Evolutionary conservation across 1,284 basidiomycete genomes (phyloP).

Genomic region (Fomitopsis pinicola): DNA sequence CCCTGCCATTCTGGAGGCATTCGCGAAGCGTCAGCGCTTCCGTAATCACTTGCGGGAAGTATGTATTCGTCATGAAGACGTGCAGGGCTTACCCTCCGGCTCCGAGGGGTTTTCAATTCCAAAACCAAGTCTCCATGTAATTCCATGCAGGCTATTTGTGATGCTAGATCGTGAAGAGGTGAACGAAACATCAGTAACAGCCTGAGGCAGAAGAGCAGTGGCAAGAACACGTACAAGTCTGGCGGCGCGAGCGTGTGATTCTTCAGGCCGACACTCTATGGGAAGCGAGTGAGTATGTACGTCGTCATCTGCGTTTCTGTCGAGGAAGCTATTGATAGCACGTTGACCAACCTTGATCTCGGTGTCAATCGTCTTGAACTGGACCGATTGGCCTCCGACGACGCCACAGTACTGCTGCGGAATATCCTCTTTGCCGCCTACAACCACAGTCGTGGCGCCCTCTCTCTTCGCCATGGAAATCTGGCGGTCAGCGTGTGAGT

Average conservation of each 20-base stretch:
- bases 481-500: conserved; percentile 22
- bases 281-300: neutral
- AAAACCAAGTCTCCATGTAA: conserved; percentile 61
- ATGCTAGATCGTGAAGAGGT: conserved; percentile 25
- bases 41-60: neutral
- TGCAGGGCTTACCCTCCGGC: conserved; percentile 43
- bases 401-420: conserved; percentile 58
- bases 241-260: conserved; percentile 55
- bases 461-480: conserved; percentile 59
- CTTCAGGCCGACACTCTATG: conserved; percentile 46
- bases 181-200: neutral
- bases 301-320: neutral
- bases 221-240: conserved; percentile 43
- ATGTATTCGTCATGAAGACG: neutral
- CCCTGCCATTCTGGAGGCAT: conserved; percentile 50
- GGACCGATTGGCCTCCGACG: conserved; percentile 56
- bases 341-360: conserved; percentile 45
- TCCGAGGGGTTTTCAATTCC: conserved; percentile 45
- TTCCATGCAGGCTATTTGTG: conserved; percentile 51
- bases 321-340: neutral
- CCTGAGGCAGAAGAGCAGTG: neutral
- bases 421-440: conserved; percentile 46
- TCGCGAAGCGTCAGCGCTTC: neutral
- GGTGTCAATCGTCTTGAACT: conserved; percentile 52
- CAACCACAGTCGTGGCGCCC: conserved; percentile 50